Evolutionary conservation across 345 rosid species (phyloP), one percentile per base, ranked within the genome.

Genomic region (Lumnitzera littorea): DNA sequence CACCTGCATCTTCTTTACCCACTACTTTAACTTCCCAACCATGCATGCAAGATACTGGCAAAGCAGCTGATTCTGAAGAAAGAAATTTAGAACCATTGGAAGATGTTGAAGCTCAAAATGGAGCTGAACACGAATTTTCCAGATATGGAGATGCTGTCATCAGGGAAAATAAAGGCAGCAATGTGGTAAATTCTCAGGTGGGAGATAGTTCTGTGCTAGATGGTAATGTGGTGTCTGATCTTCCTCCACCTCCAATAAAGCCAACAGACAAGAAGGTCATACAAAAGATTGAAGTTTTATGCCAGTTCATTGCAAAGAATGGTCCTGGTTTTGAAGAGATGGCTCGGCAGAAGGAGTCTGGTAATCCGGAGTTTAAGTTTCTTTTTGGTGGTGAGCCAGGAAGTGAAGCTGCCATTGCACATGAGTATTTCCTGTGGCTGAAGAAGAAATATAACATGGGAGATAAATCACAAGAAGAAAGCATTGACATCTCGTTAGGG

Each of bases 381-480:
- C 68, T 78, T 55, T 78, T 74, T 68, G 74, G 67, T 49, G 74
- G 74, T 53, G 68, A 71, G 65, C 74, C 74, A 31, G 76, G 79
- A 60, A 78, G 79, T 66, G 76, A 71, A 55, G 72, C 70, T 68
- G 79, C 68, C 12, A 54, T 74, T 51, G 74, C 66, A 10, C 76
- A 78, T 14, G 63, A 71, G 41, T 78, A 77, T 62, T 77, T 67
- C 48, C 51, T 64, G 64, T 73, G 78, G 81, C 61, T 62, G 72
- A 77, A 73, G 72, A 69, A 61, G 67, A 73, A 68, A 57, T 55
- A 47, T 61, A 46, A 14, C 50, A 70, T 61, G 58, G 51, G 55
- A 51, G 43, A 36, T 61, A 62, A 68, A 60, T 51, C 58, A 49
- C 61, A 65, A 8, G 72, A 62, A 55, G 69, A 25, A 27, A 20